phyloP scores from a whole-genome alignment of 176 grass and related monocot genomes.

The Tillandsia fasciculata region DNA sequence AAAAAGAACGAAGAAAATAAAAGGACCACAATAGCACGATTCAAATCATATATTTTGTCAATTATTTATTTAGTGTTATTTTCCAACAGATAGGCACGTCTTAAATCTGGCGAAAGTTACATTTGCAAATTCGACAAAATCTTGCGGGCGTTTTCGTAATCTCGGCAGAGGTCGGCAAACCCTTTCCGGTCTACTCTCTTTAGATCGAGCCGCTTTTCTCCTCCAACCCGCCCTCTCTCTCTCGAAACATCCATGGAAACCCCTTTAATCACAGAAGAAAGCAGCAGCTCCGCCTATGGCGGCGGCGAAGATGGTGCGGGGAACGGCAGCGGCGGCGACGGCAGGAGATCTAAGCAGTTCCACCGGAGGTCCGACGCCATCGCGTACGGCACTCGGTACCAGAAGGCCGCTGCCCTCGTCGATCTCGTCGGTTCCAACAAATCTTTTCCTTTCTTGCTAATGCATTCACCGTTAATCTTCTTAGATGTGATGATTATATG shows the following conservation, averaged over 20 bases:
- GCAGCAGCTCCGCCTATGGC: conserved; percentile 6
- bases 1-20: background rate
- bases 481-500: background rate
- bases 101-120: no score
- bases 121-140: conserved; percentile 2
- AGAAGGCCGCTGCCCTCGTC: conserved; percentile 96
- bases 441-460: background rate
- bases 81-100: no score
- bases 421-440: conserved; percentile 54
- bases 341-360: conserved; percentile 29
- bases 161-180: background rate
- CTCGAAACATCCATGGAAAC: conserved; percentile 20
- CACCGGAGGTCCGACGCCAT: conserved; percentile 54
- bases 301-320: background rate
- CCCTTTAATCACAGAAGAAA: conserved; percentile 50
- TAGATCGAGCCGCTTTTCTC: background rate
- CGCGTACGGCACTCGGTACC: conserved; percentile 68
- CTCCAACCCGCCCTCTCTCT: conserved; percentile 26
- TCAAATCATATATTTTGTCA: no score
- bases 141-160: background rate
- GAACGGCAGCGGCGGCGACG: background rate
- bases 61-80: no score
- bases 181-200: background rate
- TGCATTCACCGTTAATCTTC: background rate
- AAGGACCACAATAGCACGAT: background rate